These are phyloP conservation scores for Lodderomyces jiufengensis DNA, from an alignment of 1,139 yeast genomes.

Conservation along the genomic window DNA sequence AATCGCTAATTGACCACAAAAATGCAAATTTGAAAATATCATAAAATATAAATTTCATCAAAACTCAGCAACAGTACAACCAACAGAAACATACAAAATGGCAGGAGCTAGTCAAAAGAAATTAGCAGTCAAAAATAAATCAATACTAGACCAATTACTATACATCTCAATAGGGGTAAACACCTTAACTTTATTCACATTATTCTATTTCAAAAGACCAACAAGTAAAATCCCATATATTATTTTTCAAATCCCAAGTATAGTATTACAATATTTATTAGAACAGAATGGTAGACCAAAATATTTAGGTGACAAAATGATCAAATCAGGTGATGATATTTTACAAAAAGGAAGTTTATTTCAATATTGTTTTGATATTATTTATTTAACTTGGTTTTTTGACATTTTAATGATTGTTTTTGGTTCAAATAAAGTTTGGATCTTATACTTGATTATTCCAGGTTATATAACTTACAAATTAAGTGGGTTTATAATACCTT, in stretches of 20 bases:
- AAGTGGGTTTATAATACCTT: slow-evolving; percentile 23
- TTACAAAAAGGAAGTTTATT: slow-evolving; percentile 58
- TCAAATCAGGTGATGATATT: slow-evolving; percentile 63
- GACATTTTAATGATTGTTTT: slow-evolving; percentile 52
- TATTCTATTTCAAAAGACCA: slow-evolving; percentile 54
- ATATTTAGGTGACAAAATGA: slow-evolving; percentile 29
- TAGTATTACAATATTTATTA: slow-evolving; percentile 50
- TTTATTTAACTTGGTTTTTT: slow-evolving; percentile 66
- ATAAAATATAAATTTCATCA: too few relatives aligned
- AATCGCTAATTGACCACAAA: too few relatives aligned
- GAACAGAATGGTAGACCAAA: slow-evolving; percentile 71
- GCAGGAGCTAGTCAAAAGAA: slow-evolving; percentile 59
- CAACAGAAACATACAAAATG: too few relatives aligned
- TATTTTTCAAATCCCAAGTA: slow-evolving; percentile 56
- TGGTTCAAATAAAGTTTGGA: slow-evolving; percentile 65
- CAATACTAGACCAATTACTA: slow-evolving; percentile 56
- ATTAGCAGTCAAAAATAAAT: slow-evolving; percentile 56
- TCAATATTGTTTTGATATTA: slow-evolving; percentile 73
- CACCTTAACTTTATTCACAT: slow-evolving; percentile 32
- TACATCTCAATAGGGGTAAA: slow-evolving; percentile 43
- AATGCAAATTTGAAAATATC: too few relatives aligned
- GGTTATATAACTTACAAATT: slow-evolving; percentile 56
- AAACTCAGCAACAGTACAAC: not conserved
- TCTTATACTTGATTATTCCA: slow-evolving; percentile 43
- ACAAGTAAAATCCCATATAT: slow-evolving; percentile 46